A percentile compares a stretch with the other conserved stretches of the same genome.
These are phyloP conservation scores for Penicillium brasilianum DNA, from an alignment of 2,329 filamentous ascomycete genomes.

Conservation along the genomic window DNA sequence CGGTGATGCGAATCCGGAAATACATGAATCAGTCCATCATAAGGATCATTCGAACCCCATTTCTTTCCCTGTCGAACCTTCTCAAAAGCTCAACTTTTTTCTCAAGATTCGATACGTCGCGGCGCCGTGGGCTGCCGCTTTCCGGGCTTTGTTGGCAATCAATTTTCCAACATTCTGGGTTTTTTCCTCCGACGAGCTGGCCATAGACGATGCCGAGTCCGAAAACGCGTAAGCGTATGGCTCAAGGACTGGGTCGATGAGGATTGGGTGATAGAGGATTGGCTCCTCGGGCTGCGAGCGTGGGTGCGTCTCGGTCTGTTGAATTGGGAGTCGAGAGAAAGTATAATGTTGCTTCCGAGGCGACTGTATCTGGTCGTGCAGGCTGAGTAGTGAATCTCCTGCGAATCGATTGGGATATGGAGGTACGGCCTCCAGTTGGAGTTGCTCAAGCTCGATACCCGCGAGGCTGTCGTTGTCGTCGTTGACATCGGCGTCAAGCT, in stretches of 20 bases:
- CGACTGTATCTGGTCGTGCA: constrained; percentile 9
- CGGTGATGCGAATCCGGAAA: no score
- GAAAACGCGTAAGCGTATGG: constrained; percentile 3
- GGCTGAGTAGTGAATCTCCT: constrained; percentile 7
- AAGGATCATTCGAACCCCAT: neutral
- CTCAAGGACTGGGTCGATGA: constrained; percentile 5
- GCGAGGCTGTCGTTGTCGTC: neutral
- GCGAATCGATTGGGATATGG: constrained; percentile 8
- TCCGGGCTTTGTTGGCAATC: constrained; percentile 3
- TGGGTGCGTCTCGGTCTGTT: neutral
- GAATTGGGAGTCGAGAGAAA: neutral
- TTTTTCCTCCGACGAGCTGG: constrained; percentile 1
- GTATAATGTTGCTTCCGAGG: neutral
- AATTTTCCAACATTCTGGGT: neutral
- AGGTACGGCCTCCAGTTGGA: constrained; percentile 17
- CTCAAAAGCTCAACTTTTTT: constrained; percentile 4
- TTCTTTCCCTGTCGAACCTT: neutral
- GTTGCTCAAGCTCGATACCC: neutral
- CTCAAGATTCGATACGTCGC: constrained; percentile 6
- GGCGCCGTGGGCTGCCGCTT: neutral
- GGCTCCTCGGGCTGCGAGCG: neutral
- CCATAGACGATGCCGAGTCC: neutral
- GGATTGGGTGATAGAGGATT: neutral
- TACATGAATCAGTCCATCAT: neutral
- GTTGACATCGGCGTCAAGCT: neutral